These are phyloP conservation scores for Hygrocybe coccinea DNA, from an alignment of 768 basidiomycete genomes.

Conservation along the genomic window DNA sequence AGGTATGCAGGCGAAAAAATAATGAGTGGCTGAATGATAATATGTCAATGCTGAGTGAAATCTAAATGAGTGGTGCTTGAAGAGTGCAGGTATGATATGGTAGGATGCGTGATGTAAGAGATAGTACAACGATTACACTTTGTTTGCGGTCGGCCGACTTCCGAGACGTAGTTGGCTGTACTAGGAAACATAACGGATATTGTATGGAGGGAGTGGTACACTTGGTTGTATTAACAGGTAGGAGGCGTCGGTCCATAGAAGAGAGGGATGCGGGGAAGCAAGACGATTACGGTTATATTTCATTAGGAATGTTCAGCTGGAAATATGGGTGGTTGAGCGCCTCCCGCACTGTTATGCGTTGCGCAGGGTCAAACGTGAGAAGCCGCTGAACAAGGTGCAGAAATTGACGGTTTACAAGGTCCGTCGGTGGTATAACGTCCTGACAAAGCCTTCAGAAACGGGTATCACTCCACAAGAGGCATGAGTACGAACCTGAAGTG, in stretches of 20 bases:
- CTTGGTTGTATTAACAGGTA: slow-evolving; percentile 8
- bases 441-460: slow-evolving; percentile 25
- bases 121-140: background rate
- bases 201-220: slow-evolving; percentile 6
- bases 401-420: slow-evolving; percentile 73
- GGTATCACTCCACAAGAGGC: slow-evolving; percentile 1
- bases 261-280: background rate
- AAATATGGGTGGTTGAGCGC: slow-evolving; percentile 90
- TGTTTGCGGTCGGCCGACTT: background rate
- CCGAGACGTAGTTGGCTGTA: background rate
- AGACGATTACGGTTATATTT: slow-evolving; percentile 46
- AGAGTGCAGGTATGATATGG: background rate
- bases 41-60: background rate
- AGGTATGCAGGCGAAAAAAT: background rate
- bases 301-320: slow-evolving; percentile 57
- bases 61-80: background rate
- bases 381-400: slow-evolving; percentile 83
- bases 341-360: slow-evolving; percentile 82
- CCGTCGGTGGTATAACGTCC: slow-evolving; percentile 81
- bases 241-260: slow-evolving; percentile 3
- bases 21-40: background rate
- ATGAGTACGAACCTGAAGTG: slow-evolving; percentile 55
- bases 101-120: background rate
- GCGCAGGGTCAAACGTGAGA: slow-evolving; percentile 83
- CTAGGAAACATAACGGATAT: background rate